These are phyloP conservation scores for Penicillium bovifimosum DNA, from an alignment of 495 filamentous ascomycete species.

Conservation along the genomic window DNA sequence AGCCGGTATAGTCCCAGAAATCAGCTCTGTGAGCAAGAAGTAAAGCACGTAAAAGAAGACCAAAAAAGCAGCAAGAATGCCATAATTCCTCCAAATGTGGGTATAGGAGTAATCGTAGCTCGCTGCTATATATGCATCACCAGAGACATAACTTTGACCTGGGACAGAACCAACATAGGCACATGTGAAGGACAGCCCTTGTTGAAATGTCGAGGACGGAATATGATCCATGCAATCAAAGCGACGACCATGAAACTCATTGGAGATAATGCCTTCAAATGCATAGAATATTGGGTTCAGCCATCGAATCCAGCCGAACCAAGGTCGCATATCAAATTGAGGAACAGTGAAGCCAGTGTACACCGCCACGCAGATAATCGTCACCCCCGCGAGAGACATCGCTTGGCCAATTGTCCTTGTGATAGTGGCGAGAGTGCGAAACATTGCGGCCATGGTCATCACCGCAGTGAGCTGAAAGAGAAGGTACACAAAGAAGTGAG, in stretches of 20 bases:
- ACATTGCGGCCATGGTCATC: slow-evolving; percentile 51
- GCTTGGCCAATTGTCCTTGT: slow-evolving; percentile 46
- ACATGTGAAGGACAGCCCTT: slow-evolving; percentile 42
- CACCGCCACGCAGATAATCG: slow-evolving; percentile 42
- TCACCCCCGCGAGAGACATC: slow-evolving; percentile 44
- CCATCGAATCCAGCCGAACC: slow-evolving; percentile 49
- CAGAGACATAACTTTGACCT: slow-evolving; percentile 47
- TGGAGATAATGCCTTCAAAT: slow-evolving; percentile 40
- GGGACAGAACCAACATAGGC: slow-evolving; percentile 46
- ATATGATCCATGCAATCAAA: slow-evolving; percentile 47
- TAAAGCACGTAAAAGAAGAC: slow-evolving; percentile 50
- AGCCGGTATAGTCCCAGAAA: neutral
- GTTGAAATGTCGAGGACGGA: slow-evolving; percentile 46
- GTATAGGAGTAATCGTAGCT: slow-evolving; percentile 52
- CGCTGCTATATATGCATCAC: slow-evolving; percentile 48
- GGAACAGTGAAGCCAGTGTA: slow-evolving; percentile 45
- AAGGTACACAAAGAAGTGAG: slow-evolving; percentile 59
- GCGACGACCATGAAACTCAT: slow-evolving; percentile 55
- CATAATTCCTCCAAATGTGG: slow-evolving; percentile 63
- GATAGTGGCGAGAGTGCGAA: slow-evolving; percentile 42
- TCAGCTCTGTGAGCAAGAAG: slow-evolving; percentile 38
- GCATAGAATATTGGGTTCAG: slow-evolving; percentile 44
- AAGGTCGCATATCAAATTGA: slow-evolving; percentile 40
- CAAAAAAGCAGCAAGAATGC: slow-evolving; percentile 60
- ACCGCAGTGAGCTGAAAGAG: slow-evolving; percentile 42